Percentiles rank a stretch among this genome's conserved stretches.
These are phyloP conservation scores for Periconia sp. DNA, from an alignment of 2,329 filamentous ascomycete genomes.

Conservation along the genomic window DNA sequence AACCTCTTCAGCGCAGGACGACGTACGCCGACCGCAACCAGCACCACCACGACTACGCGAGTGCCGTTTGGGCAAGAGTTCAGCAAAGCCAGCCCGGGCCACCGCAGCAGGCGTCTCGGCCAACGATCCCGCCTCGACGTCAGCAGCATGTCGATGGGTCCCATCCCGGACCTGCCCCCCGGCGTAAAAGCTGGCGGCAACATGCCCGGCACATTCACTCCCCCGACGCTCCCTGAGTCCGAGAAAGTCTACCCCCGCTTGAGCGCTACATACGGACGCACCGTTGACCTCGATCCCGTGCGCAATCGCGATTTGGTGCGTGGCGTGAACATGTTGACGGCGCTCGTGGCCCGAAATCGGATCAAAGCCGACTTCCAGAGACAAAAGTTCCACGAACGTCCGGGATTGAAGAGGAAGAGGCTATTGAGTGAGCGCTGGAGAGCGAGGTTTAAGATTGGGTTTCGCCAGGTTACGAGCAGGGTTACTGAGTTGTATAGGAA, in stretches of 20 bases:
- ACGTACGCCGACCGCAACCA: neutral
- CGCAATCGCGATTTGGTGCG: conserved; percentile 50
- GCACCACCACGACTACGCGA: conserved; percentile 3
- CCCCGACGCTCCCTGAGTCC: conserved; percentile 12
- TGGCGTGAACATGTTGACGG: conserved; percentile 49
- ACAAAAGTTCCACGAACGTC: conserved; percentile 75
- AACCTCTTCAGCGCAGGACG: conserved; percentile 24
- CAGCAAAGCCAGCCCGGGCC: conserved; percentile 4
- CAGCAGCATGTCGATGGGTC: neutral
- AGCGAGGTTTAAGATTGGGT: conserved; percentile 67
- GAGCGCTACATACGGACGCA: conserved; percentile 45
- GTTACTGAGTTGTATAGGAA: conserved; percentile 73
- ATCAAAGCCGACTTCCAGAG: conserved; percentile 57
- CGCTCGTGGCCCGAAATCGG: conserved; percentile 55
- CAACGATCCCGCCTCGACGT: neutral
- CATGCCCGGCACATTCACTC: neutral
- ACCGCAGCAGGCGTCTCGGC: neutral
- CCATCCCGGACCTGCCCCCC: neutral
- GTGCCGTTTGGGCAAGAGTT: conserved; percentile 21
- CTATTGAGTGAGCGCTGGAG: conserved; percentile 70
- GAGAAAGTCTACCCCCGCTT: conserved; percentile 34
- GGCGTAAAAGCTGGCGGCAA: neutral
- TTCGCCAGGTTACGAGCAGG: conserved; percentile 63
- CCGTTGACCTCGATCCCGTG: conserved; percentile 36
- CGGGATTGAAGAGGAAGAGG: conserved; percentile 76